Percentiles rank a stretch among this genome's conserved stretches.
These are phyloP conservation scores for Pouteria campechiana DNA, from an alignment of 179 eudicot genomes.

Conservation along the genomic window DNA sequence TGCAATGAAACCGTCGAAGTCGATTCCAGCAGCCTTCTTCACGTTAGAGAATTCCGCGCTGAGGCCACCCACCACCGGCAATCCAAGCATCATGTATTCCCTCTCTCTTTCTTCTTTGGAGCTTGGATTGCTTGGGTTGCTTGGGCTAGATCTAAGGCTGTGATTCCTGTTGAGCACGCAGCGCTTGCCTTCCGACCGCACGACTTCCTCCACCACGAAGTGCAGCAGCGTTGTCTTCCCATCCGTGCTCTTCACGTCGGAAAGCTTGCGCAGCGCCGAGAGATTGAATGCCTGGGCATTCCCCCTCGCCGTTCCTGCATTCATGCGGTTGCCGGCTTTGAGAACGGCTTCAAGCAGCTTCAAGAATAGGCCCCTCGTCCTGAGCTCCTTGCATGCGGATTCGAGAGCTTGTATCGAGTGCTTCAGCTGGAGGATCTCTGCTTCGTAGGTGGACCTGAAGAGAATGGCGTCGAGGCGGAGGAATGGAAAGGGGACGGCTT, in stretches of 20 bases:
- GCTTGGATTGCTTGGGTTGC: conserved; percentile 11
- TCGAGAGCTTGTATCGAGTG: conserved; percentile 54
- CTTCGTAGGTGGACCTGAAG: conserved; percentile 43
- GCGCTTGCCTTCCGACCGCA: conserved; percentile 76
- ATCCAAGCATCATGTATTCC: conserved; percentile 66
- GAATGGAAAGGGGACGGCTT: conserved; percentile 65
- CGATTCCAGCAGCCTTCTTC: conserved; percentile 58
- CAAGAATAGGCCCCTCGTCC: conserved; percentile 58
- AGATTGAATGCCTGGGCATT: conserved; percentile 82
- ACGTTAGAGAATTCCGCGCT: conserved; percentile 53
- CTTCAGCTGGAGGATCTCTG: conserved; percentile 38
- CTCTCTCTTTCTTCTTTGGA: conserved; percentile 50
- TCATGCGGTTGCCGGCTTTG: conserved; percentile 90
- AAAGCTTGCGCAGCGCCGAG: conserved; percentile 54
- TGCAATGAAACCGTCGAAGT: conserved; percentile 30
- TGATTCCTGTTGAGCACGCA: conserved; percentile 37
- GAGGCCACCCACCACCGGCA: conserved; percentile 76
- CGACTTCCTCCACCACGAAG: conserved; percentile 83
- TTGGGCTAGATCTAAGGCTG: conserved; percentile 22
- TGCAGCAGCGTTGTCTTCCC: conserved; percentile 81
- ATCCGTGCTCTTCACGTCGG: conserved; percentile 84
- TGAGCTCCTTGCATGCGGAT: conserved; percentile 55
- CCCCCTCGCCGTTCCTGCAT: conserved; percentile 83
- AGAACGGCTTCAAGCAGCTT: conserved; percentile 85
- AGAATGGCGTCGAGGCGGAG: conserved; percentile 58